Percentiles rank a stretch among this genome's conserved stretches.
phyloP scores from a whole-genome alignment of 192 early-diverging fungal species.

The Umbelopsis vinacea region DNA sequence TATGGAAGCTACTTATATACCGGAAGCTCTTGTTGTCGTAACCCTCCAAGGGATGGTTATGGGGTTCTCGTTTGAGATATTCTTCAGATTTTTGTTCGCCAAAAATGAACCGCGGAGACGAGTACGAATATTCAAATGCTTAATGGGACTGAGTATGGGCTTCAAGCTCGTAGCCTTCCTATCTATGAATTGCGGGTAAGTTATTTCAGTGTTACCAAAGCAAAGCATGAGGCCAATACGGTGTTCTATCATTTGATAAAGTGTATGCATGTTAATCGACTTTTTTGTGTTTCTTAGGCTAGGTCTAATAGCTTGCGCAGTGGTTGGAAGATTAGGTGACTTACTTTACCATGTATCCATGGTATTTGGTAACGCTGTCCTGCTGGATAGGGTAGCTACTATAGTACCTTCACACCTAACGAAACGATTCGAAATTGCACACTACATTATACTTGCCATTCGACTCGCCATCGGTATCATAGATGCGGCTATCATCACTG shows the following conservation, averaged over 20 bases:
- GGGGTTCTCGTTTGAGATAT: conserved; percentile 16
- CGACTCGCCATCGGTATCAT: conserved; percentile 20
- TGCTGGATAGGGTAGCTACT: conserved; percentile 24
- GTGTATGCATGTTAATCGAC: neutral
- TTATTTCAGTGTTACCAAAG: neutral
- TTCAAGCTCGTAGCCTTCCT: conserved; percentile 29
- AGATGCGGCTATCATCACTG: conserved; percentile 22
- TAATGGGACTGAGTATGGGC: conserved; percentile 28
- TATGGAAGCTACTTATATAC: conserved; percentile 17
- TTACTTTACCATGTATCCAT: conserved; percentile 34
- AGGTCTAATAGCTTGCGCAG: neutral
- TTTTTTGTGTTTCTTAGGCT: conserved; percentile 14
- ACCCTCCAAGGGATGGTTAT: conserved; percentile 4
- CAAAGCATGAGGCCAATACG: neutral
- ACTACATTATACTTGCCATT: neutral
- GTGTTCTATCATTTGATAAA: neutral
- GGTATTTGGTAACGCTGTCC: conserved; percentile 25
- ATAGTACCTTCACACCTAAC: conserved; percentile 29
- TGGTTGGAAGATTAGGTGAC: conserved; percentile 31
- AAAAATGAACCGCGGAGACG: conserved; percentile 13
- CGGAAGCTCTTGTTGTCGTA: conserved; percentile 8
- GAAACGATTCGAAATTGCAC: neutral
- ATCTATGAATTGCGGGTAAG: conserved; percentile 29
- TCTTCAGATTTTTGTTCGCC: neutral
- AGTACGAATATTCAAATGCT: conserved; percentile 23